Percentiles rank a stretch among this genome's conserved stretches.
phyloP scores from a whole-genome alignment of 768 basidiomycete species.

The Boletus huronensis region DNA sequence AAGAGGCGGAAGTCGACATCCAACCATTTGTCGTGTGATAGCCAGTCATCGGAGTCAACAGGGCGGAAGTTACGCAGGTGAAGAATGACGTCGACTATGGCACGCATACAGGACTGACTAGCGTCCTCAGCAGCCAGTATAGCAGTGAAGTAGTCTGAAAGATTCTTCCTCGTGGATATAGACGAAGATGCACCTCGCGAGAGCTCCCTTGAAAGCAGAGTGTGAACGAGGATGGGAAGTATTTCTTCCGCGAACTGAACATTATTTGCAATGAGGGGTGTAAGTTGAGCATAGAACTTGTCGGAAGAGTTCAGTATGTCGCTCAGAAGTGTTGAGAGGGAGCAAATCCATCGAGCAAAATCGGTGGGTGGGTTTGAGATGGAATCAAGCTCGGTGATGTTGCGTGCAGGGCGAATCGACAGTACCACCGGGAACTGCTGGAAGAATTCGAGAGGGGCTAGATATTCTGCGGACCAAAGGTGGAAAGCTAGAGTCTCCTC shows the following conservation, averaged over 20 bases:
- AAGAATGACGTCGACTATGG: constrained; percentile 71
- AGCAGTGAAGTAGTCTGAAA: constrained; percentile 24
- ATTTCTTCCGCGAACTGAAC: constrained; percentile 58
- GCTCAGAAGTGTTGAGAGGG: constrained; percentile 53
- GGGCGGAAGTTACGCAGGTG: constrained; percentile 72
- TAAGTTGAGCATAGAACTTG: constrained; percentile 67
- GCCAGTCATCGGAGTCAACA: constrained; percentile 33
- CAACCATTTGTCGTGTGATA: constrained; percentile 80
- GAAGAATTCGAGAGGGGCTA: constrained; percentile 47
- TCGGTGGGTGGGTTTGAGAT: constrained; percentile 40
- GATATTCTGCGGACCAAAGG: constrained; percentile 40
- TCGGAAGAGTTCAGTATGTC: constrained; percentile 53
- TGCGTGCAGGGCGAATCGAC: constrained; percentile 28
- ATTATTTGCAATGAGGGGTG: constrained; percentile 53
- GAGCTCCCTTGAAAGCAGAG: constrained; percentile 43
- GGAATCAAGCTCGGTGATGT: constrained; percentile 37
- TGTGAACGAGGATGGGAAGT: constrained; percentile 75
- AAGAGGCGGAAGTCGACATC: constrained; percentile 69
- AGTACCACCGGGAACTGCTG: constrained; percentile 41
- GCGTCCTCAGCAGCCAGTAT: constrained; percentile 25
- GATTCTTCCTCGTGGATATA: constrained; percentile 14
- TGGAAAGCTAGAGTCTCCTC: constrained; percentile 28
- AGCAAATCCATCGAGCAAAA: constrained; percentile 62
- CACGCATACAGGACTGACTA: constrained; percentile 45
- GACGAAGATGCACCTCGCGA: constrained; percentile 3